These are phyloP conservation scores for Tetraselmis chui DNA, from an alignment of 139 green algal species.

Conservation along the genomic window DNA sequence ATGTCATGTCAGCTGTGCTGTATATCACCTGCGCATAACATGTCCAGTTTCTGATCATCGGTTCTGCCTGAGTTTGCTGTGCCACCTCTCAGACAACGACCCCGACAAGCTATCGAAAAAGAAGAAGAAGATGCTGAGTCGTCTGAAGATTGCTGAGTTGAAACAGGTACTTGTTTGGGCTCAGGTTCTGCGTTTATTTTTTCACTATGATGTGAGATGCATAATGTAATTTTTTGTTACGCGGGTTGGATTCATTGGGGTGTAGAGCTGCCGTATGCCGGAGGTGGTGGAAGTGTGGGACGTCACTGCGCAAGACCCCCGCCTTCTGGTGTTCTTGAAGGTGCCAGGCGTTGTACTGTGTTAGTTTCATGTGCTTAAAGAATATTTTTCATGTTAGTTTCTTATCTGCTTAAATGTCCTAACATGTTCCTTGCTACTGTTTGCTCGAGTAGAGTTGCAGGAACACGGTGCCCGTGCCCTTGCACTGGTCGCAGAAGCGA, in stretches of 20 bases:
- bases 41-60: not conserved
- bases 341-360: too few relatives aligned
- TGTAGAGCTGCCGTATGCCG: constrained; percentile 49
- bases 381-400: not conserved
- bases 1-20: constrained; percentile 4
- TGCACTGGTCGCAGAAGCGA: constrained; percentile 96
- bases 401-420: not conserved
- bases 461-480: constrained; percentile 89
- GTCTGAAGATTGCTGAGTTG: constrained; percentile 83
- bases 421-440: not conserved
- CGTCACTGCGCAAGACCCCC: constrained; percentile 81
- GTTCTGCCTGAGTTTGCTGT: not conserved
- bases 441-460: constrained; percentile 48
- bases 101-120: constrained; percentile 62
- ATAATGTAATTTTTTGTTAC: too few relatives aligned
- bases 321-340: constrained; percentile 92
- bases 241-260: too few relatives aligned
- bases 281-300: constrained; percentile 99
- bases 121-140: constrained; percentile 64
- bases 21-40: not conserved
- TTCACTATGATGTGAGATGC: too few relatives aligned
- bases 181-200: too few relatives aligned
- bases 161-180: constrained; percentile 49
- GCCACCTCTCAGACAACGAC: constrained; percentile 14
- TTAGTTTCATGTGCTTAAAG: too few relatives aligned